A percentile compares a stretch with the other conserved stretches of the same genome.
phyloP scores from a whole-genome alignment of 2,329 filamentous ascomycete genomes.

The Colletotrichum lini region DNA sequence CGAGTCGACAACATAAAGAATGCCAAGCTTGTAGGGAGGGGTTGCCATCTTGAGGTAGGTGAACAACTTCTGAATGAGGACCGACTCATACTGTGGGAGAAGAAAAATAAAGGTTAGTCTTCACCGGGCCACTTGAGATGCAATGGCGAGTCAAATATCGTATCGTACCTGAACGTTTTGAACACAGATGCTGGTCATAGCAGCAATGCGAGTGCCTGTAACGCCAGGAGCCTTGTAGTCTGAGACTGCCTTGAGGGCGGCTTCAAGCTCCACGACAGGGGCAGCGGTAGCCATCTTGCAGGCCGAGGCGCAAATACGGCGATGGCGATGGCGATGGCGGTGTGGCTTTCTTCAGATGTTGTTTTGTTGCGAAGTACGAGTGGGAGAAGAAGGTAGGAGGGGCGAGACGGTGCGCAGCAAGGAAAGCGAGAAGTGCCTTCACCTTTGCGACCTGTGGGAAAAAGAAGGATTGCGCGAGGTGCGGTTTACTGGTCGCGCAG shows the following conservation, averaged over 20 bases:
- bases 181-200: slow-evolving; percentile 89
- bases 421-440: slow-evolving; percentile 11
- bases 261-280: slow-evolving; percentile 87
- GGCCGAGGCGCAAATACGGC: slow-evolving; percentile 19
- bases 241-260: slow-evolving; percentile 92
- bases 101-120: slow-evolving; percentile 47
- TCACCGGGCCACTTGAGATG: slow-evolving; percentile 18
- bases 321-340: slow-evolving; percentile 19
- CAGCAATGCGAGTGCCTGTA: slow-evolving; percentile 90
- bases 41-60: slow-evolving; percentile 97
- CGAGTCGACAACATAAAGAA: slow-evolving; percentile 99
- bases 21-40: slow-evolving; percentile 96
- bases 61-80: slow-evolving; percentile 95
- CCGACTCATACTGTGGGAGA: slow-evolving; percentile 84
- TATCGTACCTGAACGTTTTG: slow-evolving; percentile 89
- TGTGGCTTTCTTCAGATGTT: slow-evolving; percentile 16
- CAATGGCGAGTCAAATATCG: slow-evolving; percentile 49
- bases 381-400: slow-evolving; percentile 13
- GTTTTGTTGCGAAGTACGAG: slow-evolving; percentile 28
- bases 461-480: slow-evolving; percentile 18
- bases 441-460: slow-evolving; percentile 2
- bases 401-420: slow-evolving; percentile 19
- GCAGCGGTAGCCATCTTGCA: slow-evolving; percentile 78
- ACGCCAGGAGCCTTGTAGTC: slow-evolving; percentile 93
- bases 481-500: slow-evolving; percentile 35